Evolutionary conservation across 495 filamentous ascomycete species (phyloP).

Genomic region (Choiromyces venosus): DNA sequence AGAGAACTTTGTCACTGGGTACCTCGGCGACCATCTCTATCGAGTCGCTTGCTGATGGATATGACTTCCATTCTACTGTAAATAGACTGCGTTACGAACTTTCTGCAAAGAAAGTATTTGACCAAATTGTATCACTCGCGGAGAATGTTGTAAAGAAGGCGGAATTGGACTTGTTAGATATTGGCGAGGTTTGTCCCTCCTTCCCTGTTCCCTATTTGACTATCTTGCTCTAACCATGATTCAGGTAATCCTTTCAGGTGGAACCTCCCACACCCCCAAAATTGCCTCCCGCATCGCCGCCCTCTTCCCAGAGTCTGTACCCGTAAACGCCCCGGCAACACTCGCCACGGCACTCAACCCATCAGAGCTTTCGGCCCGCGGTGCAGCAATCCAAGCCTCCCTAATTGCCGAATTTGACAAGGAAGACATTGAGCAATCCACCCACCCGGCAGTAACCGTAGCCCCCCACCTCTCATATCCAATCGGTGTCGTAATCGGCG

Average conservation of each 20-base stretch:
- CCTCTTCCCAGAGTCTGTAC: conserved; percentile 76
- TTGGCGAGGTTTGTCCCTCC: conserved; percentile 61
- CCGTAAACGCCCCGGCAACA: conserved; percentile 76
- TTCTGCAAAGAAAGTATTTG: conserved; percentile 75
- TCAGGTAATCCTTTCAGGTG: conserved; percentile 81
- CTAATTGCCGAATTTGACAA: conserved; percentile 85
- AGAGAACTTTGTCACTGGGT: conserved; percentile 82
- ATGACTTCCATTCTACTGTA: conserved; percentile 84
- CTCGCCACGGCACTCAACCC: conserved; percentile 77
- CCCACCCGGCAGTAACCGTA: conserved; percentile 89
- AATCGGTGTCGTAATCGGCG: conserved; percentile 77
- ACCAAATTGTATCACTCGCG: conserved; percentile 77
- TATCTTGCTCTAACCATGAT: background rate
- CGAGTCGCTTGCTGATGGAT: conserved; percentile 76
- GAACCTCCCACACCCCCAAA: conserved; percentile 87
- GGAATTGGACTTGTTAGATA: conserved; percentile 81
- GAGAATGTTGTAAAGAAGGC: conserved; percentile 86
- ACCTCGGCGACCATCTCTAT: conserved; percentile 83
- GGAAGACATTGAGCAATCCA: conserved; percentile 91
- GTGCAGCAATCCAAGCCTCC: conserved; percentile 91
- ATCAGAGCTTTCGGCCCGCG: conserved; percentile 78
- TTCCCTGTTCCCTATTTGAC: background rate
- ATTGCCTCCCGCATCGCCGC: conserved; percentile 68
- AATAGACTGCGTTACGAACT: conserved; percentile 92
- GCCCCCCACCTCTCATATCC: conserved; percentile 83